Percentiles rank a stretch among this genome's conserved stretches.
Conservation (phyloP, 768 basidiomycete species). For the Lyophyllum atratum region DNA sequence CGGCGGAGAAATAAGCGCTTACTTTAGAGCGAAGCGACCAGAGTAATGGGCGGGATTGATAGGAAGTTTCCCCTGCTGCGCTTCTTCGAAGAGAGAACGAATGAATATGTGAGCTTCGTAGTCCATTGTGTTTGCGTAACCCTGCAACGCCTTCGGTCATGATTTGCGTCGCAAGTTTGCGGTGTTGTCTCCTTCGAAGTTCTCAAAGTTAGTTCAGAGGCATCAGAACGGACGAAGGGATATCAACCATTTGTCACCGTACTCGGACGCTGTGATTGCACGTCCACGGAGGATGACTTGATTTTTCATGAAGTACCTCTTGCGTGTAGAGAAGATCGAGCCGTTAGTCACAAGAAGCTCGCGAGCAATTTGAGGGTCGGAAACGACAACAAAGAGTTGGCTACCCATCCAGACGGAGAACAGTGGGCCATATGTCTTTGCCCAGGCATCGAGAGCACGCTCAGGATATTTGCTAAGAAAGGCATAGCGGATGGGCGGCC, state of each 20-base stretch:
- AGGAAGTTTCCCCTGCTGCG: conserved; percentile 28
- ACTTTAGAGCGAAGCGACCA: conserved; percentile 33
- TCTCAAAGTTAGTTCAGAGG: neutral
- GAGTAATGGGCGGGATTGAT: conserved; percentile 38
- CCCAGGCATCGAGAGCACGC: conserved; percentile 32
- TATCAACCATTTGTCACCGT: conserved; percentile 32
- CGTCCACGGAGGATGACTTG: conserved; percentile 34
- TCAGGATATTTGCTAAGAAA: conserved; percentile 38
- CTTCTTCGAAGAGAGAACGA: conserved; percentile 32
- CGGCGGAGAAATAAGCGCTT: neutral
- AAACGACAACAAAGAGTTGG: conserved; percentile 38
- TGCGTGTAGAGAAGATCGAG: conserved; percentile 34
- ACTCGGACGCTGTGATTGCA: conserved; percentile 33
- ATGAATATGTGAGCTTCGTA: conserved; percentile 42
- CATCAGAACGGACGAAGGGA: neutral
- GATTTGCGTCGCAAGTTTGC: conserved; percentile 35
- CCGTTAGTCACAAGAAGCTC: conserved; percentile 39
- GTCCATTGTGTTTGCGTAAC: conserved; percentile 35
- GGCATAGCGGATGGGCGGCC: conserved; percentile 27
- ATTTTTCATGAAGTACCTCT: conserved; percentile 36
- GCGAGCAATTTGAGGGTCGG: conserved; percentile 32
- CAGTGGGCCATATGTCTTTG: conserved; percentile 31
- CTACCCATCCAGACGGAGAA: conserved; percentile 40
- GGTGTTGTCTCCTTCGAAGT: conserved; percentile 38
- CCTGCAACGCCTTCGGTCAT: conserved; percentile 35